Base-by-base conservation (phyloP, 2,329 filamentous ascomycete genomes). In the Alternaria incomplexa region DNA sequence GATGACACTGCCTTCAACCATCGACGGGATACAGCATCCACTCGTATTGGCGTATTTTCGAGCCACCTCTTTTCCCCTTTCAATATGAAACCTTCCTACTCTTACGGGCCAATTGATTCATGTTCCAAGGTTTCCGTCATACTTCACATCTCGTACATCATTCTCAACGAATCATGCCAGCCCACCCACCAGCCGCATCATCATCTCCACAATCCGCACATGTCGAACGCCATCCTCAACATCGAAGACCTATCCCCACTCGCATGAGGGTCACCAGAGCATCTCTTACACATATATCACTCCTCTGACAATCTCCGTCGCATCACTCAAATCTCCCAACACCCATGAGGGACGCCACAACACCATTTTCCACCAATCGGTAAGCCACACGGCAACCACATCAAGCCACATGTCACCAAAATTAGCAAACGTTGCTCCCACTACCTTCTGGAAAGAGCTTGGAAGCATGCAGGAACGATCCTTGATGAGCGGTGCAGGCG, bases 321-420 rank as follows among this genome's bases (percentile, higher is more conserved):
- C 17, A 17, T 25, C 17, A 28, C 8, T 43, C 9, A 55, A 48
- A 55, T 50, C 12, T 54, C 48, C 30, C 44, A 47, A 30, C 47
- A 10, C 8, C 9, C 32, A 26, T 17, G 17, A 13, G 17, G 32
- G 32, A 25, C 50, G 60, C 60, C 56, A 62, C 60, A 44, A 20
- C 8, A 5, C 8, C 22, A 17, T 62, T 62, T 36, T 62, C 56
- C 60, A 59, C 60, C 60, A 62, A 62, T 62, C 47, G 47, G 54
- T n/a, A 28, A 17, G 26, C 43, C 22, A 45, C 20, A 25, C 26
- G 20, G 7, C 32, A 32, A 32, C 20, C 32, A 54, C 22, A 13
- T 20, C 44, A 46, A 40, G 22, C 53, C 25, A 28, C 54, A 28
- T 26, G 28, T 48, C 20, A 23, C 40, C 36, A 50, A 54, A 48